These are phyloP conservation scores for Casuarina cunninghamiana DNA, from an alignment of 306 rosid genomes.

Conservation along the genomic window DNA sequence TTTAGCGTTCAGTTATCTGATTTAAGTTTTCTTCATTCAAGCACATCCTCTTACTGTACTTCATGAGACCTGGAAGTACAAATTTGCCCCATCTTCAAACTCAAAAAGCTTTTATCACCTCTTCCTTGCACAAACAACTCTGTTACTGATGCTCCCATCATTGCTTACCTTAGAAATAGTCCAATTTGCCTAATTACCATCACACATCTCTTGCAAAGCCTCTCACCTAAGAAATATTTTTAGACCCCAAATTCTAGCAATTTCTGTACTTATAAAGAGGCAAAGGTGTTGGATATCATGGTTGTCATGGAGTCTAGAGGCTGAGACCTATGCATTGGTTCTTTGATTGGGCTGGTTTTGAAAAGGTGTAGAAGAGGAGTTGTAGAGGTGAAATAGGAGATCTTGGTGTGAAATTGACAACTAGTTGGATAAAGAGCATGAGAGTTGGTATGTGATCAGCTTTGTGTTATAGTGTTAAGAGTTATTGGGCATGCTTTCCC, in stretches of 20 bases:
- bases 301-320: background rate
- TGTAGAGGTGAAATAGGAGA: background rate
- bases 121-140: background rate
- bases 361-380: background rate
- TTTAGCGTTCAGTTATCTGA: background rate
- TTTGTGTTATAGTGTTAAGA: no score
- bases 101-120: background rate
- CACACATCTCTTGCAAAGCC: background rate
- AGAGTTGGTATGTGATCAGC: no score
- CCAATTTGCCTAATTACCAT: background rate
- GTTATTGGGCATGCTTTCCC: no score
- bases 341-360: background rate
- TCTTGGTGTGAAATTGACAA: background rate
- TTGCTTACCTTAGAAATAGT: background rate
- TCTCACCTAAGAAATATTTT: background rate
- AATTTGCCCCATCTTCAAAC: background rate
- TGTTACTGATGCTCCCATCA: background rate
- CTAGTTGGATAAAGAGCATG: background rate
- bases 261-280: background rate
- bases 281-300: background rate
- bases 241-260: background rate
- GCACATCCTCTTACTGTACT: background rate
- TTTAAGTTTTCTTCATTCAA: background rate
- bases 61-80: background rate
- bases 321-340: background rate